Base-by-base conservation (phyloP, 192 early-diverging fungal species). In the Entomortierella beljakovae region DNA sequence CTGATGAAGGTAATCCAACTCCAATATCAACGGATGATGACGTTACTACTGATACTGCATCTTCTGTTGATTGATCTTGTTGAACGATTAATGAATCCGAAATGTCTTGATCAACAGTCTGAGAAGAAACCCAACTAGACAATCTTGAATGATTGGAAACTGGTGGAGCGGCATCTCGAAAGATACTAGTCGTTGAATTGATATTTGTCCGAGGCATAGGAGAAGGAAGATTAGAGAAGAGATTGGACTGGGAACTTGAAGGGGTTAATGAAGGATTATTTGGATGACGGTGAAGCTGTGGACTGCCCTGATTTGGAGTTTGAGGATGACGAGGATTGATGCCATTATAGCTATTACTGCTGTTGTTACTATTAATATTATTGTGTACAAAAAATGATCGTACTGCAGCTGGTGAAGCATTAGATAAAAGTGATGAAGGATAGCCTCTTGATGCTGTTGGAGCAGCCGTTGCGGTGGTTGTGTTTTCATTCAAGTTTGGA, bases 201-300 rank as follows among this genome's bases (percentile, higher is more conserved):
- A 49, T 48, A 32, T 34, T 65, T 2, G 67, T 42, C 10, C 67
- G 54, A 0, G 68, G n/a, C 46, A 79, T 31, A 16, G 75, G 75
- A 11, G 75, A 79, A 33, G 75, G 75, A 4, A 79, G 57, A 42
- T 79, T 79, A 10, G 75, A 79, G 22, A 79, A 64, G 1, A 79
- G 51, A 48, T 5, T 79, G 16, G 67, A 62, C 13, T 79, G 75
- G 2, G 75, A 79, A n/a, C 66, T 70, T 13, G 75, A 70, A 11
- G 75, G 75, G 28, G 67, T 79, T 25, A 79, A 25, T 8, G 70
- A 62, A 2, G 75, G 75, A 51, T 64, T 69, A 37, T 49, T 46
- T 34, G 16, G 53, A 32, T 50, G 38, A 31, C 23, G 57, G 6
- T 65, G 63, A 22, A 52, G 51, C 40, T 50, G 54, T 2, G 26